Evolutionary conservation across 2,329 filamentous ascomycete genomes (phyloP).

Genomic region (Microdochium bolleyi): DNA sequence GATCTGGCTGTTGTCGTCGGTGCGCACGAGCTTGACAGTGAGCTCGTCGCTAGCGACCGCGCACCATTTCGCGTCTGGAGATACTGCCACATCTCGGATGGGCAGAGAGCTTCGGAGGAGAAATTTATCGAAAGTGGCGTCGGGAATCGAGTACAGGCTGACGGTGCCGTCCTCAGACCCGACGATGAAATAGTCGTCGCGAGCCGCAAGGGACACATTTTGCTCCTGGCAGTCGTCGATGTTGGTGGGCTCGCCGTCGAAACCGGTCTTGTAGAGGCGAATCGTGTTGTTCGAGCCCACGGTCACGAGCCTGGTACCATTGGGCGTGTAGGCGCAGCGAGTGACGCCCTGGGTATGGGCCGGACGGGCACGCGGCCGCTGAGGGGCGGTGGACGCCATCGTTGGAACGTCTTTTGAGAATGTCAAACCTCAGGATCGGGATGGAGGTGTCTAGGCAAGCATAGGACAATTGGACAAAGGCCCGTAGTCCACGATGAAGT

Average conservation of each 20-base stretch:
- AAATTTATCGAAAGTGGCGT: conserved; percentile 69
- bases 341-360: conserved; percentile 80
- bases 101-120: conserved; percentile 79
- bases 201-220: conserved; percentile 70
- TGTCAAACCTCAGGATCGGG: background rate
- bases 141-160: conserved; percentile 78
- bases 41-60: conserved; percentile 96
- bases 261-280: conserved; percentile 84
- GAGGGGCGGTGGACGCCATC: conserved; percentile 31
- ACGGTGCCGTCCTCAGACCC: conserved; percentile 95
- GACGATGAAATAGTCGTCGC: conserved; percentile 75
- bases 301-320: conserved; percentile 80
- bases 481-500: background rate
- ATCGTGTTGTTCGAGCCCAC: conserved; percentile 91
- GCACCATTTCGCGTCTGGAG: conserved; percentile 75
- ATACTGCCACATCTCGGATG: conserved; percentile 77
- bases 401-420: background rate
- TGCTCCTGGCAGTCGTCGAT: conserved; percentile 87
- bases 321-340: conserved; percentile 80
- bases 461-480: background rate
- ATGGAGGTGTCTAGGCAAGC: background rate
- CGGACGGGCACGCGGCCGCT: conserved; percentile 55
- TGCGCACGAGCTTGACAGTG: conserved; percentile 81
- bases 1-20: conserved; percentile 67
- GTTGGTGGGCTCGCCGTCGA: conserved; percentile 84